Conservation (phyloP, 495 filamentous ascomycete genomes). For the Extremus antarcticus region DNA sequence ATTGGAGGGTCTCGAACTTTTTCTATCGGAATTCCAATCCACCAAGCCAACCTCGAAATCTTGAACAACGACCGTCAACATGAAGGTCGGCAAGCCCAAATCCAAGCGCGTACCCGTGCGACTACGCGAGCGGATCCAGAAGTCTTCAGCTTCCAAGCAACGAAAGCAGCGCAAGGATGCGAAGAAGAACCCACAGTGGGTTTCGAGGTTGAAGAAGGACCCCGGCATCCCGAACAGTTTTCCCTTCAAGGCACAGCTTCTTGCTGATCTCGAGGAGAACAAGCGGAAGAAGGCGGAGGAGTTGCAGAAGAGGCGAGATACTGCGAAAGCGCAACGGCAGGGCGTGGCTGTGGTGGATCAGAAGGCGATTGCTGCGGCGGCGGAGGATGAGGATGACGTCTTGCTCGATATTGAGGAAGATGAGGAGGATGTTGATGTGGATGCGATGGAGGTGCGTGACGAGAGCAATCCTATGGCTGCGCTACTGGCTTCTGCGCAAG, state of each 20-base stretch:
- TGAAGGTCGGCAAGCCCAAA: slow-evolving; percentile 49
- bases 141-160: slow-evolving; percentile 82
- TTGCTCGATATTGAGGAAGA: slow-evolving; percentile 27
- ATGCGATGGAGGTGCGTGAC: slow-evolving; percentile 37
- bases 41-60: background rate
- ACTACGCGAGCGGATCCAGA: slow-evolving; percentile 89
- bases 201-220: slow-evolving; percentile 87
- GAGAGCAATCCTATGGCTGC: slow-evolving; percentile 80
- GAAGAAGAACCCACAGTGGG: slow-evolving; percentile 95
- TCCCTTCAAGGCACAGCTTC: slow-evolving; percentile 91
- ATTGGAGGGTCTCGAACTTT: background rate
- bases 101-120: slow-evolving; percentile 87
- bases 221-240: slow-evolving; percentile 95
- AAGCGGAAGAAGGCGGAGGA: slow-evolving; percentile 73
- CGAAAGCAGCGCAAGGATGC: slow-evolving; percentile 76
- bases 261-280: slow-evolving; percentile 87
- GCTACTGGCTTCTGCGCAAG: slow-evolving; percentile 77
- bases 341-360: slow-evolving; percentile 25
- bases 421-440: slow-evolving; percentile 41
- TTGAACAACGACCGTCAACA: too few relatives aligned
- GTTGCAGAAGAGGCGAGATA: slow-evolving; percentile 52
- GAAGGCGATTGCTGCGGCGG: slow-evolving; percentile 31
- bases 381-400: slow-evolving; percentile 29
- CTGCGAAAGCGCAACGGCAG: slow-evolving; percentile 53
- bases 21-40: background rate